These are phyloP conservation scores for Penicillium coffeae DNA, from an alignment of 495 filamentous ascomycete genomes.

Conservation along the genomic window DNA sequence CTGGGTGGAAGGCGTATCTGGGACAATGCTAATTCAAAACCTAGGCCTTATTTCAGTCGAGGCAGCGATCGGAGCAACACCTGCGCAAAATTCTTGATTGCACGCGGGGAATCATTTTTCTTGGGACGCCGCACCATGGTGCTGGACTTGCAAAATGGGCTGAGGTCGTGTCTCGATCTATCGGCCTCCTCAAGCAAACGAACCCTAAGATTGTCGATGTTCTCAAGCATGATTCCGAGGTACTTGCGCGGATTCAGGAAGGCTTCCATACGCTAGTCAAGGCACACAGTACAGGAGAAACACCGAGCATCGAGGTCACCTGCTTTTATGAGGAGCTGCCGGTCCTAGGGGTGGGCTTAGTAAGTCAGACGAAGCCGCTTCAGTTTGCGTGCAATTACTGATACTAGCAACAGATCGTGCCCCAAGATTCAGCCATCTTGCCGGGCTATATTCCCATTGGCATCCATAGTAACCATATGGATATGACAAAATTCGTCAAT, in stretches of 20 bases:
- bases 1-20: too few species aligned
- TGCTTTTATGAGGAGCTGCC: constrained; percentile 1
- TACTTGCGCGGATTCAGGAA: neutral
- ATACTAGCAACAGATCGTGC: neutral
- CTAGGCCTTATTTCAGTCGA: neutral
- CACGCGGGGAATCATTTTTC: constrained; percentile 2
- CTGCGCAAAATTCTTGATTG: neutral
- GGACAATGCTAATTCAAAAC: neutral
- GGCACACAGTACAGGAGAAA: constrained; percentile 1
- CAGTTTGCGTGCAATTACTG: neutral
- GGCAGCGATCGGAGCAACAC: neutral
- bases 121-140: constrained; percentile 6
- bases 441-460: neutral
- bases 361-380: neutral
- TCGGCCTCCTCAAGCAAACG: neutral
- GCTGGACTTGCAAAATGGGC: constrained; percentile 2
- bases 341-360: neutral
- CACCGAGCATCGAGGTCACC: neutral
- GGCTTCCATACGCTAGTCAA: neutral
- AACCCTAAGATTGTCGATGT: neutral
- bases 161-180: constrained; percentile 1
- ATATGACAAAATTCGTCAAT: constrained; percentile 1
- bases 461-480: constrained; percentile 3
- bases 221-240: neutral
- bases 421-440: neutral